These are phyloP conservation scores for Basidiobolus heterosporus DNA, from an alignment of 371 early-diverging fungal genomes.

Conservation along the genomic window DNA sequence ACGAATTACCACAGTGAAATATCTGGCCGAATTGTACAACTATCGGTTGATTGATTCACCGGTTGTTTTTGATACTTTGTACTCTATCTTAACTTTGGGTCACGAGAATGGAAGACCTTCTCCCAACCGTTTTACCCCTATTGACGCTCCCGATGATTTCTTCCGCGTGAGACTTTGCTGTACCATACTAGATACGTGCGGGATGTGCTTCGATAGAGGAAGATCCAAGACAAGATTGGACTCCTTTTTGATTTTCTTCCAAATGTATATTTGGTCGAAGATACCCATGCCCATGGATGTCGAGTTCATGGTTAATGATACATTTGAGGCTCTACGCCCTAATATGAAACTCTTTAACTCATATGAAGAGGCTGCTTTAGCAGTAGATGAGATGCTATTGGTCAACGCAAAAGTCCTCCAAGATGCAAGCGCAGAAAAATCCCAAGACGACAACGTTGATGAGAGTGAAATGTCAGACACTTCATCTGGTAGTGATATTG, in stretches of 20 bases:
- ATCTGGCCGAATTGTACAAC: constrained; percentile 81
- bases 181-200: constrained; percentile 76
- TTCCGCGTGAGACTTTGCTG: constrained; percentile 84
- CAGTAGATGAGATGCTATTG: constrained; percentile 34
- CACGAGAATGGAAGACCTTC: constrained; percentile 66
- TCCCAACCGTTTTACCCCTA: constrained; percentile 35
- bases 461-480: constrained; percentile 12
- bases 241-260: constrained; percentile 56
- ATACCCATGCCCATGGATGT: constrained; percentile 70
- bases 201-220: constrained; percentile 63
- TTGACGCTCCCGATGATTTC: constrained; percentile 78
- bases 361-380: constrained; percentile 69
- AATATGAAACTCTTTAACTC: constrained; percentile 28
- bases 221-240: constrained; percentile 45
- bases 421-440: constrained; percentile 25
- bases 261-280: constrained; percentile 80
- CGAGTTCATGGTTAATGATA: constrained; percentile 69
- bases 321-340: constrained; percentile 60
- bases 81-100: constrained; percentile 67
- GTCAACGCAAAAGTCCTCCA: constrained; percentile 30
- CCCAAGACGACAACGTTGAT: constrained; percentile 26
- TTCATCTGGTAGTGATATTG: constrained; percentile 11
- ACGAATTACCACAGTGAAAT: constrained; percentile 62
- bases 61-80: constrained; percentile 69
- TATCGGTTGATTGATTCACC: constrained; percentile 67